Evolutionary conservation across 441 rosid species (phyloP).

Genomic region (Adansonia gregorii): DNA sequence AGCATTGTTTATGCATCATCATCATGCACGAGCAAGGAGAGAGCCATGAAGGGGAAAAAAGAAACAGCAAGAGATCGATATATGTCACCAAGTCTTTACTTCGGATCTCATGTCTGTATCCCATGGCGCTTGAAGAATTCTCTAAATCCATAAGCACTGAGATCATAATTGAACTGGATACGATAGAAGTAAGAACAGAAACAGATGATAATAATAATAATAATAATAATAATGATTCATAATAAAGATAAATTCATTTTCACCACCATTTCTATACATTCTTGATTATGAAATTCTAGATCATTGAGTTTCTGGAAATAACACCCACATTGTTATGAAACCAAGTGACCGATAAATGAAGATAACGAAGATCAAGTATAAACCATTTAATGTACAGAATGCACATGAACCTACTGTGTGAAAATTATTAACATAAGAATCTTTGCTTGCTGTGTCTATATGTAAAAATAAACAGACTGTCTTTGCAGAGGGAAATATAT

Average conservation of each 20-base stretch:
- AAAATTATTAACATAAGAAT: not conserved
- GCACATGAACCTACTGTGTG: not conserved
- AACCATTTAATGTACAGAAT: not conserved
- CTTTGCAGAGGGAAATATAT: not conserved
- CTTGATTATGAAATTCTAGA: not conserved
- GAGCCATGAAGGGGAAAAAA: not conserved
- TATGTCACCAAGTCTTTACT: conserved; percentile 27
- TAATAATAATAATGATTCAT: not conserved
- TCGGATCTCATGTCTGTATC: conserved; percentile 46
- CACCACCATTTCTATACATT: not conserved
- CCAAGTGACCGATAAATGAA: not conserved
- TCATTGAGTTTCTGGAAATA: not conserved
- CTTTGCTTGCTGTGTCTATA: not conserved
- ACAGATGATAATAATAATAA: not conserved
- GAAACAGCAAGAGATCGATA: not conserved
- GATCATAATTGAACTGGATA: conserved; percentile 76
- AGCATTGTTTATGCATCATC: conserved; percentile 1
- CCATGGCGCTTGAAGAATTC: conserved; percentile 88
- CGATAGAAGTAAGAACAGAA: conserved; percentile 10
- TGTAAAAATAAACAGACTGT: not conserved
- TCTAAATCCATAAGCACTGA: conserved; percentile 87
- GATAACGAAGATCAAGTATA: not conserved
- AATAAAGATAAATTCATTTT: not conserved
- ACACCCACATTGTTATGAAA: not conserved
- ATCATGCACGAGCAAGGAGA: not conserved